Conservation (phyloP, 371 early-diverging fungal species). For the Circinella umbellata region DNA sequence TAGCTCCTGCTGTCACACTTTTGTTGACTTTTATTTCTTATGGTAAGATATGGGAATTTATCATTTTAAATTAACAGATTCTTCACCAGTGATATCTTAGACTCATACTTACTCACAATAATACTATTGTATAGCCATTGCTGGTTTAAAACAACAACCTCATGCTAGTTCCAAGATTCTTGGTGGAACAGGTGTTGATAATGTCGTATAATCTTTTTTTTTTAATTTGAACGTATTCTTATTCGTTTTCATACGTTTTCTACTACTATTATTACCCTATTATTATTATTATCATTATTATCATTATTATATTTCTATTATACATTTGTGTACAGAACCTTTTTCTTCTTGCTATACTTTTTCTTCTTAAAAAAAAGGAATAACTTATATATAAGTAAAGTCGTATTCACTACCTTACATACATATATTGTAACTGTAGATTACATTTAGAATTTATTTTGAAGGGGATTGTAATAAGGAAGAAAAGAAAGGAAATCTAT, state of each 20-base stretch:
- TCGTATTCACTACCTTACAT: too few relatives aligned
- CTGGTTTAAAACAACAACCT: constrained; percentile 47
- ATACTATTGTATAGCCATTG: constrained; percentile 32
- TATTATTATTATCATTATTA: neutral
- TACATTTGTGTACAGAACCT: too few relatives aligned
- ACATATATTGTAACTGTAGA: too few relatives aligned
- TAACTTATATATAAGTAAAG: too few relatives aligned
- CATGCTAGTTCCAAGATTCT: constrained; percentile 45
- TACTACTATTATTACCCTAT: neutral
- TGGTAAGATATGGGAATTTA: constrained; percentile 23
- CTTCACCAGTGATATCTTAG: too few relatives aligned
- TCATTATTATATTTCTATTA: too few relatives aligned
- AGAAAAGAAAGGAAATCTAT: too few relatives aligned
- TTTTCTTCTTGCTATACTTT: too few relatives aligned
- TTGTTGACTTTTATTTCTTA: constrained; percentile 41
- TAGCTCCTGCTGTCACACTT: constrained; percentile 41
- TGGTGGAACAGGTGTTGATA: constrained; percentile 50
- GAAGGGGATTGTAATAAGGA: too few relatives aligned
- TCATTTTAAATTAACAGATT: too few relatives aligned
- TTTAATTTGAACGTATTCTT: neutral
- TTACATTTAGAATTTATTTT: too few relatives aligned
- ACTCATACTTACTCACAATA: neutral
- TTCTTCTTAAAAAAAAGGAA: too few relatives aligned
- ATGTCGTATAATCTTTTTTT: constrained; percentile 34
- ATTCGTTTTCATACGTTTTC: neutral